Evolutionary conservation across 495 filamentous ascomycete genomes (phyloP), one percentile per base, ranked within the genome.

Genomic region (Podospora pseudopauciseta): DNA sequence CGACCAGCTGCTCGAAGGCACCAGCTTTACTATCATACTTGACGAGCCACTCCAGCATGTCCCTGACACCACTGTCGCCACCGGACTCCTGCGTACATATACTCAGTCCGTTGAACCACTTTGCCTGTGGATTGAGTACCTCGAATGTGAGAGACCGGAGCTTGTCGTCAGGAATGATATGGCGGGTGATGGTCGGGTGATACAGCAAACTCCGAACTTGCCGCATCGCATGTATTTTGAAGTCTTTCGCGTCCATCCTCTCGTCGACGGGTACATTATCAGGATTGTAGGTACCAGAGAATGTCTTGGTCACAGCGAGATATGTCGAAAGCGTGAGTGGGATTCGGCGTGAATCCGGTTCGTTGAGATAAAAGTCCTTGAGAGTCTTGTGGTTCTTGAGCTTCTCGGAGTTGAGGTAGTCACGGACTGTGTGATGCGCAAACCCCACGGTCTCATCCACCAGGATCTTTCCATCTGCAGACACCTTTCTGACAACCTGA

Each of bases 381-480:
- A 34, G 18, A 23, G 60, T 53, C n/a, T 60, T 7, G 19, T 58
- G n/a, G 55, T 27, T 23, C 44, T 68, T 39, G 49, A 65, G 16
- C 13, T 55, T n/a, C 18, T 4, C 4, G 0, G 67, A 68, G 44
- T 65, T 39, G 13, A 72, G 64, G 27, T 49, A 72, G 34, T 72
- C 70, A 5, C 65, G 64, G 44, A 72, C 70, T 13, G 70, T 69
- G 58, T 72, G 69, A 57, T 72, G 70, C 2, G 67, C 67, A 13
- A 72, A 16, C 18, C 34, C 62, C 2, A 64, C 67, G 5, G 54
- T 62, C 0, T 49, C 20, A 32, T 61, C 20, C 3, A 18, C 0
- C 2, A 19, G 18, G 1, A 5, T 58, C 55, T 58, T 58, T 19
- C 23, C n/a, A 58, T 58, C 55, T 6, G 39, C 9, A 13, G 39